Evolutionary conservation across 2,329 filamentous ascomycete genomes (phyloP).

Genomic region (Xylaria sp.): DNA sequence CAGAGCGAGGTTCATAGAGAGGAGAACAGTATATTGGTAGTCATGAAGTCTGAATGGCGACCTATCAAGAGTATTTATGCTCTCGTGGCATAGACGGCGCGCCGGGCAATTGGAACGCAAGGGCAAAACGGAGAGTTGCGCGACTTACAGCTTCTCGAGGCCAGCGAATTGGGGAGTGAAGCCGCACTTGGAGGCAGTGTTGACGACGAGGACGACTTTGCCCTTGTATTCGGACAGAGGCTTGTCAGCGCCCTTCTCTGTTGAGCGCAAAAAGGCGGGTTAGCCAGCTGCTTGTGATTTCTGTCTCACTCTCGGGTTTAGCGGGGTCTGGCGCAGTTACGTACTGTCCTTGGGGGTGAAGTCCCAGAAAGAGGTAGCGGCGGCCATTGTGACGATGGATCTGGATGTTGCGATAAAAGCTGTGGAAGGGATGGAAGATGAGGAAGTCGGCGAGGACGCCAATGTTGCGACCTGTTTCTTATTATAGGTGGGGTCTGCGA

Average conservation of each 20-base stretch:
- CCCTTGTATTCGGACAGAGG: slow-evolving; percentile 75
- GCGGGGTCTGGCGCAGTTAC: slow-evolving; percentile 43
- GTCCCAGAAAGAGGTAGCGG: slow-evolving; percentile 77
- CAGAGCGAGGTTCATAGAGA: not conserved
- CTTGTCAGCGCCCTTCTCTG: slow-evolving; percentile 76
- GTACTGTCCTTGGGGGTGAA: slow-evolving; percentile 83
- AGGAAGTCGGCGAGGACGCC: slow-evolving; percentile 17
- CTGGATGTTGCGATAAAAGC: slow-evolving; percentile 27
- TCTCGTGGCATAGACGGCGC: not conserved
- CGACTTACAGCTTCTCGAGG: slow-evolving; percentile 76
- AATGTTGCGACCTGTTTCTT: slow-evolving; percentile 18
- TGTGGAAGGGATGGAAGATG: slow-evolving; percentile 21
- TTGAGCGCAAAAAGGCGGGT: slow-evolving; percentile 23
- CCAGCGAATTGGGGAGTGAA: slow-evolving; percentile 96
- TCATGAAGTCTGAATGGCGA: not conserved
- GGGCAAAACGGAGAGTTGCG: not conserved
- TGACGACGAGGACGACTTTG: slow-evolving; percentile 95
- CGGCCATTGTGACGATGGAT: slow-evolving; percentile 59
- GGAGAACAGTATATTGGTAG: not conserved
- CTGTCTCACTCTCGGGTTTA: not conserved
- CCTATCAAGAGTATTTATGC: not conserved
- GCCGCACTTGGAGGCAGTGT: slow-evolving; percentile 98
- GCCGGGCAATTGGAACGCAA: not conserved
- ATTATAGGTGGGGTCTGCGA: slow-evolving; percentile 33
- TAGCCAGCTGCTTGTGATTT: slow-evolving; percentile 14